Percentiles rank a stretch among this genome's conserved stretches.
These are phyloP conservation scores for Amylocystis lapponica DNA, from an alignment of 768 basidiomycete genomes.

Conservation along the genomic window DNA sequence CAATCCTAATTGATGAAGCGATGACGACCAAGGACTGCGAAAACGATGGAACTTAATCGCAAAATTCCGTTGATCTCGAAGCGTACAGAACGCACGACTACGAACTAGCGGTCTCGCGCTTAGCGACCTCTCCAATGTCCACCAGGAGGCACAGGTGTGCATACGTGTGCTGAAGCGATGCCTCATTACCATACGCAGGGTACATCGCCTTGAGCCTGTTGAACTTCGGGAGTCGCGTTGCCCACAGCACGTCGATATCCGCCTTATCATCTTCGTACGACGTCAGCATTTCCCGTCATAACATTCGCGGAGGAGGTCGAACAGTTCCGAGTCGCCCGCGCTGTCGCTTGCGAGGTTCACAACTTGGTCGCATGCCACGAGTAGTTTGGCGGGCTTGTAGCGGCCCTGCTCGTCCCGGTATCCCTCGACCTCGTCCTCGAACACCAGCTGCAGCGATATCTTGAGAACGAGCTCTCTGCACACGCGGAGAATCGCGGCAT, in stretches of 20 bases:
- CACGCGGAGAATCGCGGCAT: constrained; percentile 5
- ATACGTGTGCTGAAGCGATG: constrained; percentile 9
- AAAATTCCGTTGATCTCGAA: no score
- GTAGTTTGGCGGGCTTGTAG: no score
- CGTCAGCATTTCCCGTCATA: not conserved
- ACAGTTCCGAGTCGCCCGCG: not conserved
- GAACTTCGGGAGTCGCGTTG: not conserved
- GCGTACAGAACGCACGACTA: no score
- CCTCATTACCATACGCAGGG: constrained; percentile 11
- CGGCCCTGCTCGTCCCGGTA: not conserved
- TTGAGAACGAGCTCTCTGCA: constrained; percentile 1
- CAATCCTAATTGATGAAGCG: no score
- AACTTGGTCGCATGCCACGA: not conserved
- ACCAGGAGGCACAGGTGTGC: constrained; percentile 9
- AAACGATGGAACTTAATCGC: no score
- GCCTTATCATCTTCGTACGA: not conserved
- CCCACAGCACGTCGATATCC: not conserved
- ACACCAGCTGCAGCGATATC: not conserved
- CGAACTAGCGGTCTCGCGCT: not conserved
- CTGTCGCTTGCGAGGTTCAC: not conserved
- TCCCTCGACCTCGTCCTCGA: constrained; percentile 2
- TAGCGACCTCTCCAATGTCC: not conserved
- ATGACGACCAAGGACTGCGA: no score
- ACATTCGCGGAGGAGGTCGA: not conserved
- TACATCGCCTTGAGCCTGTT: constrained; percentile 3